Conservation (phyloP, 2,329 filamentous ascomycete species). For the Penicillium janthinellum region DNA sequence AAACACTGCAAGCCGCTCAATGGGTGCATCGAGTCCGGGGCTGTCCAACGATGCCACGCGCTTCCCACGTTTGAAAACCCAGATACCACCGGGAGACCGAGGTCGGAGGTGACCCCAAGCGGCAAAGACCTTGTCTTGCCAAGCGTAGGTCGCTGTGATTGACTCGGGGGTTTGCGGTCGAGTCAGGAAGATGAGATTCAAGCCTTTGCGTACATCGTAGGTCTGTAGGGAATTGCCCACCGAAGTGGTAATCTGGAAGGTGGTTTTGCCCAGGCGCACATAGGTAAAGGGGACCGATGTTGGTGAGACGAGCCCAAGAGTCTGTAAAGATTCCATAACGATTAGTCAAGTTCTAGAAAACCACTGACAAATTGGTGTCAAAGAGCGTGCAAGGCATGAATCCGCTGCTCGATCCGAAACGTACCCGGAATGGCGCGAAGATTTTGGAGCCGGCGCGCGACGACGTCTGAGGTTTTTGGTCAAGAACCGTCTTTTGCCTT, state of each 20-base stretch:
- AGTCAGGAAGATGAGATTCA: slow-evolving; percentile 92
- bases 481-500: slow-evolving; percentile 66
- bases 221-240: slow-evolving; percentile 89
- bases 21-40: slow-evolving; percentile 67
- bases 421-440: slow-evolving; percentile 89
- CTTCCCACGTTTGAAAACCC: slow-evolving; percentile 90
- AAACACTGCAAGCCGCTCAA: slow-evolving; percentile 78
- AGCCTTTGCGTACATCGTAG: slow-evolving; percentile 86
- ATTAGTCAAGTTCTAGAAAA: not conserved
- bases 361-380: not conserved
- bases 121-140: slow-evolving; percentile 85
- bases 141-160: slow-evolving; percentile 85
- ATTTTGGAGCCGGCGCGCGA: slow-evolving; percentile 65
- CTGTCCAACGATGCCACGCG: slow-evolving; percentile 74
- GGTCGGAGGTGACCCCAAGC: slow-evolving; percentile 71
- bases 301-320: slow-evolving; percentile 88
- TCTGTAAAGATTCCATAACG: slow-evolving; percentile 54
- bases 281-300: slow-evolving; percentile 88
- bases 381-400: not conserved
- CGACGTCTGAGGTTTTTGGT: slow-evolving; percentile 46
- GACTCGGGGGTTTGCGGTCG: slow-evolving; percentile 81
- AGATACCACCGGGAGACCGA: slow-evolving; percentile 64
- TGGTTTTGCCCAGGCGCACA: slow-evolving; percentile 85
- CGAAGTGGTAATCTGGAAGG: slow-evolving; percentile 96
- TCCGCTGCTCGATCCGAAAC: slow-evolving; percentile 29